A percentile compares a stretch with the other conserved stretches of the same genome.
Evolutionary conservation across 2,329 filamentous ascomycete species (phyloP).

Genomic region (Penicillium sp.): DNA sequence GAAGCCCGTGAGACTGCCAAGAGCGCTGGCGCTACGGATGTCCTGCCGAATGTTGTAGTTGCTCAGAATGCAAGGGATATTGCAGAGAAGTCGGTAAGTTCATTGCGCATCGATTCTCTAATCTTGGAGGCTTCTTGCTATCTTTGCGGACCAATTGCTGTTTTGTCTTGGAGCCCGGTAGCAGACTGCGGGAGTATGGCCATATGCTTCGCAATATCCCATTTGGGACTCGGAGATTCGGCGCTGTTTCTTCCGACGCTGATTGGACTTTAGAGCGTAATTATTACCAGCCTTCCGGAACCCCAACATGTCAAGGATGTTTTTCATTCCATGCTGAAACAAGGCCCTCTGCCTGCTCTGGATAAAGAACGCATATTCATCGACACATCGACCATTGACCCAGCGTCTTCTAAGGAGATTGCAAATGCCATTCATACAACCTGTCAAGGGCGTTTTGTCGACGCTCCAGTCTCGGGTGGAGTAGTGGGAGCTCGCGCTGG

Average conservation of each 20-base stretch:
- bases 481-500: conserved; percentile 88
- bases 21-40: conserved; percentile 32
- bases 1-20: conserved; percentile 50
- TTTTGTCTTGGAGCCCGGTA: not conserved
- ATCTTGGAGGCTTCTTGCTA: not conserved
- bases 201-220: too few relatives aligned
- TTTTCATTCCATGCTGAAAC: conserved; percentile 74
- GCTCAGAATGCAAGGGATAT: conserved; percentile 65
- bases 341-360: conserved; percentile 55
- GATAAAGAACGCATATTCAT: conserved; percentile 78
- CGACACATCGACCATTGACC: conserved; percentile 96
- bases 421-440: conserved; percentile 71
- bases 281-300: conserved; percentile 88
- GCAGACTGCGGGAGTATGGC: not conserved
- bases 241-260: conserved; percentile 10
- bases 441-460: conserved; percentile 77
- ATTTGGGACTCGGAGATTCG: not conserved
- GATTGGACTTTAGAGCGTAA: conserved; percentile 66
- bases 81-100: conserved; percentile 68
- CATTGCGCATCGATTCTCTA: not conserved
- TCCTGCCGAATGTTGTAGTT: conserved; percentile 57
- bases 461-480: conserved; percentile 96
- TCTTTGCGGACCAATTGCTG: not conserved
- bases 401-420: conserved; percentile 78
- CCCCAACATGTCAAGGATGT: conserved; percentile 85